Conservation (phyloP, 805 yeast species). For the Kodamaea laetipori region DNA sequence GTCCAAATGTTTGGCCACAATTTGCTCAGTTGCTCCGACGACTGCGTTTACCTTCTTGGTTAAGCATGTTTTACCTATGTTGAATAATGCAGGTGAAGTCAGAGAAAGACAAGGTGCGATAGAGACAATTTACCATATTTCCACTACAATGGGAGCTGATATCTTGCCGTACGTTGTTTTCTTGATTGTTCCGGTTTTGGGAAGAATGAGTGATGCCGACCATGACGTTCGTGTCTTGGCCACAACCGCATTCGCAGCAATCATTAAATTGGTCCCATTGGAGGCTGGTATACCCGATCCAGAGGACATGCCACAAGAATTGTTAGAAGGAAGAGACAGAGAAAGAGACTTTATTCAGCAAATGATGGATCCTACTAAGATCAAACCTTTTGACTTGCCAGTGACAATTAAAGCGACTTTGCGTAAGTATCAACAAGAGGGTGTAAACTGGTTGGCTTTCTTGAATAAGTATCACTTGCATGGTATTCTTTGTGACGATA, state of each 20-base stretch:
- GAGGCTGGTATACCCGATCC: conserved; percentile 98
- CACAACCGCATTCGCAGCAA: conserved; percentile 94
- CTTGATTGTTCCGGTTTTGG: conserved; percentile 92
- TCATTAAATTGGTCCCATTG: conserved; percentile 91
- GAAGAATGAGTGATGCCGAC: conserved; percentile 96
- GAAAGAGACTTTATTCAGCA: conserved; percentile 94
- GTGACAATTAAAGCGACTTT: conserved; percentile 90
- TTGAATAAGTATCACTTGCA: conserved; percentile 92
- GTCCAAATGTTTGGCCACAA: conserved; percentile 82
- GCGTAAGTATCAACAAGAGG: conserved; percentile 96
- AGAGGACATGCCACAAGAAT: conserved; percentile 79
- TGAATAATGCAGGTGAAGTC: conserved; percentile 71
- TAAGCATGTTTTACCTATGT: conserved; percentile 73
- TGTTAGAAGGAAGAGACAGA: conserved; percentile 84
- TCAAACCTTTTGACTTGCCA: conserved; percentile 84
- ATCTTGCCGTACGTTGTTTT: conserved; percentile 94
- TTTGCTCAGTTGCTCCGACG: conserved; percentile 70
- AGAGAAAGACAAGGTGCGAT: conserved; percentile 89
- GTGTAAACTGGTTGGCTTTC: conserved; percentile 97
- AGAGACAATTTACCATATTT: conserved; percentile 85
- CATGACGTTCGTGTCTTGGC: conserved; percentile 86
- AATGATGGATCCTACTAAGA: conserved; percentile 95
- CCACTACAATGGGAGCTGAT: conserved; percentile 80
- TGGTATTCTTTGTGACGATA: conserved; percentile 98
- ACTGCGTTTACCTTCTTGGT: conserved; percentile 77